Percentiles rank a stretch among this genome's conserved stretches.
These are phyloP conservation scores for Teunomyces atbi DNA, from an alignment of 805 yeast species.

Conservation along the genomic window DNA sequence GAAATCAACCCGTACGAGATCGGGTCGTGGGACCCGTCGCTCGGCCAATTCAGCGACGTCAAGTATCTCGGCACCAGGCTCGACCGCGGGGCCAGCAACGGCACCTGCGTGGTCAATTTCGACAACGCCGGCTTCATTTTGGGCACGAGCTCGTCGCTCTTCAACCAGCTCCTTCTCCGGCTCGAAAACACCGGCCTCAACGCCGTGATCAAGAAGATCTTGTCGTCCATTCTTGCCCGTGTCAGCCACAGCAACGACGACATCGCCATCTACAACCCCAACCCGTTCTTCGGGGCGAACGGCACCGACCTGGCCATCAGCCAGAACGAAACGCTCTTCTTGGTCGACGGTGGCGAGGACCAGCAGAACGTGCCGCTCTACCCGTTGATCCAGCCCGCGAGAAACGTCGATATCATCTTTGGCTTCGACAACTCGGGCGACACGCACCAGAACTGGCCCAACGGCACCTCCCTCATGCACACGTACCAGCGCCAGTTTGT, in stretches of 20 bases:
- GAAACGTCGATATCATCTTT: conserved; percentile 40
- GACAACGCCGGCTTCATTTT: conserved; percentile 41
- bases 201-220: conserved; percentile 22
- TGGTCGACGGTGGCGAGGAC: conserved; percentile 47
- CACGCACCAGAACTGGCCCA: conserved; percentile 40
- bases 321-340: conserved; percentile 28
- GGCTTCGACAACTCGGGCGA: conserved; percentile 45
- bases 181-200: conserved; percentile 37
- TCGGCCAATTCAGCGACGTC: conserved; percentile 28
- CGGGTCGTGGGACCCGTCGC: conserved; percentile 43
- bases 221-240: conserved; percentile 22
- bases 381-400: conserved; percentile 37
- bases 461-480: conserved; percentile 38
- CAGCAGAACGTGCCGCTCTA: conserved; percentile 40
- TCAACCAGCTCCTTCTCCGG: conserved; percentile 37
- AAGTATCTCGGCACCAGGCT: conserved; percentile 30
- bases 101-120: conserved; percentile 26
- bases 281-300: conserved; percentile 32
- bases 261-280: conserved; percentile 40
- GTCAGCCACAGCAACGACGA: conserved; percentile 30
- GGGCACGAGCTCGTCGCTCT: conserved; percentile 41
- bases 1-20: conserved; percentile 40
- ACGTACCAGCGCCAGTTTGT: conserved; percentile 26
- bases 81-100: conserved; percentile 17
- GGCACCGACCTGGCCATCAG: conserved; percentile 20